phyloP scores from a whole-genome alignment of 2,329 filamentous ascomycete species.

The Exophiala xenobiotica region DNA sequence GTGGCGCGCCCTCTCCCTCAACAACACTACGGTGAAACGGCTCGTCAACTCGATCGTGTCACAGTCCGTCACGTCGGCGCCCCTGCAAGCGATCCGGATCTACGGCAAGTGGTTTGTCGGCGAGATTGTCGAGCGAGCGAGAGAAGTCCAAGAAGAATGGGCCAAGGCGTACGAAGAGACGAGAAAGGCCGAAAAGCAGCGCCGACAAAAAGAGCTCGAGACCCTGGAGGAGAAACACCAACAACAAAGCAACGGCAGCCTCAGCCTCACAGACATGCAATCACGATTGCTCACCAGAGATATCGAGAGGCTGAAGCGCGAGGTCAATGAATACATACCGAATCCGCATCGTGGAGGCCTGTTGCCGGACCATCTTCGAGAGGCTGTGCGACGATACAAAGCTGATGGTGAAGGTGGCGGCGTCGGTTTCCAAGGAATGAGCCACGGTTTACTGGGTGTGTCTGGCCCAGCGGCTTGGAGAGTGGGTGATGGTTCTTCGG shows the following conservation, averaged over 20 bases:
- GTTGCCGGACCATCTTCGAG: constrained; percentile 50
- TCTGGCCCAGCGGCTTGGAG: constrained; percentile 46
- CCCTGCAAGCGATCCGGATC: constrained; percentile 63
- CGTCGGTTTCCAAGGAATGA: constrained; percentile 49
- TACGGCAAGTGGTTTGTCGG: constrained; percentile 68
- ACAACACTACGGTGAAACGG: constrained; percentile 51
- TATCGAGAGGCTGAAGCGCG: constrained; percentile 30
- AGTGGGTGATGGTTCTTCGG: constrained; percentile 35
- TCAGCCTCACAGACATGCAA: constrained; percentile 19
- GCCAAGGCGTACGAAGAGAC: constrained; percentile 52
- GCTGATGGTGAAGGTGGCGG: constrained; percentile 50
- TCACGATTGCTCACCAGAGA: constrained; percentile 26
- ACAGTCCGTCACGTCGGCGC: constrained; percentile 64
- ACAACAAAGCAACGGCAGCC: constrained; percentile 25
- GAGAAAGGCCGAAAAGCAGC: constrained; percentile 55
- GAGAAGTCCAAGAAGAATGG: constrained; percentile 59
- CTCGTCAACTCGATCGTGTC: constrained; percentile 67
- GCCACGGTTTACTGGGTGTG: constrained; percentile 46
- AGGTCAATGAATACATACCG: constrained; percentile 35
- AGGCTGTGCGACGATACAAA: constrained; percentile 50
- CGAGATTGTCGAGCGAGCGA: constrained; percentile 63
- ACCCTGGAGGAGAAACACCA: constrained; percentile 37
- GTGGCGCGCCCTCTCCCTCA: constrained; percentile 35
- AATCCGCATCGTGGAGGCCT: constrained; percentile 50
- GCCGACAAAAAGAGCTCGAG: constrained; percentile 57